Conservation (phyloP, 495 filamentous ascomycete species). For the Podospora comata region DNA sequence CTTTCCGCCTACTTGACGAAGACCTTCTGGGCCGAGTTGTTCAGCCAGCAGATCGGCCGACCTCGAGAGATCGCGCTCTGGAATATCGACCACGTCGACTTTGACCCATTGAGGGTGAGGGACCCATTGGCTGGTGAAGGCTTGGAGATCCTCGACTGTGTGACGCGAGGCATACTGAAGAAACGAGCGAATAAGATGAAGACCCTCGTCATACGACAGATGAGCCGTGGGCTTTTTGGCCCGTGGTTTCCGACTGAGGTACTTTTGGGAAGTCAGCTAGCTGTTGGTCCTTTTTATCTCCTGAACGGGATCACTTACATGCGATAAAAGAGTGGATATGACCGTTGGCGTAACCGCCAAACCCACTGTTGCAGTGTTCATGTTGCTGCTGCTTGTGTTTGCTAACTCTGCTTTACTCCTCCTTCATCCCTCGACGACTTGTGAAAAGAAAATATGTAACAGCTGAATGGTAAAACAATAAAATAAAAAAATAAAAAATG, state of each 20-base stretch:
- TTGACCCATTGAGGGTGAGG: conserved; percentile 86
- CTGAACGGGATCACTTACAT: conserved; percentile 52
- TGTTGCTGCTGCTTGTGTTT: conserved; percentile 14
- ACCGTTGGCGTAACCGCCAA: conserved; percentile 76
- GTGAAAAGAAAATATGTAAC: not conserved
- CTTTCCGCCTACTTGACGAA: conserved; percentile 71
- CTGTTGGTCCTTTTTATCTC: conserved; percentile 16
- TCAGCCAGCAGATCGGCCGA: conserved; percentile 61
- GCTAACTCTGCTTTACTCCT: conserved; percentile 1
- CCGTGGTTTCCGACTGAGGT: conserved; percentile 71
- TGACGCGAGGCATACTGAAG: conserved; percentile 77
- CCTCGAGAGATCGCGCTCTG: conserved; percentile 54
- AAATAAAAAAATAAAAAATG: not conserved
- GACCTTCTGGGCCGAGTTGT: conserved; percentile 72
- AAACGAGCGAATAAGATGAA: conserved; percentile 83
- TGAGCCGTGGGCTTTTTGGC: conserved; percentile 77
- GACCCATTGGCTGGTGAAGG: conserved; percentile 85
- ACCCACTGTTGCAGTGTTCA: conserved; percentile 71
- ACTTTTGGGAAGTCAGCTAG: conserved; percentile 48
- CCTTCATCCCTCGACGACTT: not conserved
- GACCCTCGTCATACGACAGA: conserved; percentile 90
- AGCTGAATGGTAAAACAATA: not conserved
- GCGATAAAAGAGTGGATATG: conserved; percentile 71
- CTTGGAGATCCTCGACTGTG: conserved; percentile 87
- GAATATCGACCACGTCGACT: conserved; percentile 68